phyloP scores from a whole-genome alignment of 1,284 basidiomycete genomes.

The Naganishia albida region DNA sequence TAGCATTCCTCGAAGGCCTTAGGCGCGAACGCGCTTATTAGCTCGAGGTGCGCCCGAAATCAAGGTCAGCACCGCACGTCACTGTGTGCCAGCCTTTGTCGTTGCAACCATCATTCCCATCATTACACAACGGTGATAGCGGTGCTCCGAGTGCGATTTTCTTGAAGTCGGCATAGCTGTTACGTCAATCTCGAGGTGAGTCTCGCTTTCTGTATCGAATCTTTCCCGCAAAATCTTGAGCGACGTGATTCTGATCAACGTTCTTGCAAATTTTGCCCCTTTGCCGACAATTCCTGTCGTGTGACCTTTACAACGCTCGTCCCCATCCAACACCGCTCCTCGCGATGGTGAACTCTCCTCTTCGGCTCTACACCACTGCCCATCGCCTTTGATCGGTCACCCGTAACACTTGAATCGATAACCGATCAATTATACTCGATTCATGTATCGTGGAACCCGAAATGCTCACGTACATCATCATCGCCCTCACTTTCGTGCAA shows the following conservation, averaged over 20 bases:
- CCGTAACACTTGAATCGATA: neutral
- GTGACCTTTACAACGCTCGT: neutral
- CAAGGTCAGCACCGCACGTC: conserved; percentile 26
- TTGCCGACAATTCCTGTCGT: conserved; percentile 8
- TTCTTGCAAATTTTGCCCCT: conserved; percentile 12
- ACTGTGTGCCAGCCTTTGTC: conserved; percentile 25
- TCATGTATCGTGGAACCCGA: neutral
- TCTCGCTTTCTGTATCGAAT: neutral
- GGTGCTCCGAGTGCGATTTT: too few species aligned
- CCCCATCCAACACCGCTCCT: neutral
- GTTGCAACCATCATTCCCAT: conserved; percentile 17
- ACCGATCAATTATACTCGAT: neutral
- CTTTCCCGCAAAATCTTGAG: neutral
- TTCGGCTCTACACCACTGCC: too few species aligned
- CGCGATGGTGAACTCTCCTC: too few species aligned
- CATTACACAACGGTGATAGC: neutral
- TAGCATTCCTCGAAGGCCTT: neutral
- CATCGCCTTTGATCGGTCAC: neutral
- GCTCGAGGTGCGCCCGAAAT: conserved; percentile 17
- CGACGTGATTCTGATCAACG: conserved; percentile 14
- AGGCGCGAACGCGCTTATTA: conserved; percentile 25
- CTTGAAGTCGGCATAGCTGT: conserved; percentile 1
- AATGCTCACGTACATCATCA: neutral
- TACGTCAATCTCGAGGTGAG: conserved; percentile 11
- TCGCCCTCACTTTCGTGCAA: neutral